phyloP scores from a whole-genome alignment of 169 alveolate genomes.

The Plasmodium relictum region DNA sequence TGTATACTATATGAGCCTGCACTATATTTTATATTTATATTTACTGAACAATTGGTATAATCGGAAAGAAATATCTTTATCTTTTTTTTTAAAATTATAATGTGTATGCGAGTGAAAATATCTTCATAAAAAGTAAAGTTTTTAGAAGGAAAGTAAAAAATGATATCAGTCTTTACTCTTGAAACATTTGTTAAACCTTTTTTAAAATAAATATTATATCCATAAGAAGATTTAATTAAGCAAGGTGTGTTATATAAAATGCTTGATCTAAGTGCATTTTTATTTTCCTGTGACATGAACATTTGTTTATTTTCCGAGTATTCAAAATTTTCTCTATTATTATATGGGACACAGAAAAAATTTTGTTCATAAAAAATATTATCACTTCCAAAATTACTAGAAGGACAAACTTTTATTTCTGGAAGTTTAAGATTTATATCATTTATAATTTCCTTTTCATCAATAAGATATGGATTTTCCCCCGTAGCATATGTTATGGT shows the following conservation, averaged over 20 bases:
- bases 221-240: conserved; percentile 74
- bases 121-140: conserved; percentile 67
- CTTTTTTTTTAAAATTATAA: conserved; percentile 42
- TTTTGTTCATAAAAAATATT: conserved; percentile 16
- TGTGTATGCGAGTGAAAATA: conserved; percentile 67
- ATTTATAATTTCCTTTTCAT: conserved; percentile 32
- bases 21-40: conserved; percentile 33
- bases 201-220: conserved; percentile 71
- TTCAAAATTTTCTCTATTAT: conserved; percentile 55
- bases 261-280: conserved; percentile 14
- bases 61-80: conserved; percentile 42
- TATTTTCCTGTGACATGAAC: conserved; percentile 53
- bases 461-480: conserved; percentile 69
- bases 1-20: conserved; percentile 41
- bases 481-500: conserved; percentile 45
- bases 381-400: conserved; percentile 25
- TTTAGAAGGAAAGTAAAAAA: conserved; percentile 73
- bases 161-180: conserved; percentile 57
- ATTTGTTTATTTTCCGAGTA: conserved; percentile 45
- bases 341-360: conserved; percentile 63
- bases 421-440: conserved; percentile 65
- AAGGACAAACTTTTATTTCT: conserved; percentile 60
- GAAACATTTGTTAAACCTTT: conserved; percentile 60
- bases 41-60: conserved; percentile 53
- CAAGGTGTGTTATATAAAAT: conserved; percentile 66